Conservation (phyloP, 176 grass and related monocot genomes). For the Typha latifolia region DNA sequence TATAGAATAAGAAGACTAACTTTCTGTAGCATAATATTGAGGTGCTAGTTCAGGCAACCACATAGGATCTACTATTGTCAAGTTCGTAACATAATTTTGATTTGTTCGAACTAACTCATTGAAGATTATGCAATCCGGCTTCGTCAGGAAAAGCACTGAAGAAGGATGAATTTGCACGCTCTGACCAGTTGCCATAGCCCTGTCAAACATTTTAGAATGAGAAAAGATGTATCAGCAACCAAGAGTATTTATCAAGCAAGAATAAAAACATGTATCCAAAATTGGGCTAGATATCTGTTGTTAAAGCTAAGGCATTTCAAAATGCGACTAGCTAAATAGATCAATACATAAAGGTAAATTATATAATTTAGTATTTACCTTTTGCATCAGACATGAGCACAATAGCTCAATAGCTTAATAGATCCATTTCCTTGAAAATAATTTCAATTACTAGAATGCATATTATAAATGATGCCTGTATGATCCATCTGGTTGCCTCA, state of each 20-base stretch:
- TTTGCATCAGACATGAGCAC: too few species aligned
- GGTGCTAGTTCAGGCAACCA: constrained; percentile 85
- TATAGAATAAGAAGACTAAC: constrained; percentile 17
- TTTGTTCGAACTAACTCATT: constrained; percentile 67
- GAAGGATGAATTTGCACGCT: constrained; percentile 84
- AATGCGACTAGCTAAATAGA: too few species aligned
- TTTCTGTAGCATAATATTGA: constrained; percentile 59
- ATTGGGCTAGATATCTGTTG: too few species aligned
- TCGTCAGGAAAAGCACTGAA: constrained; percentile 61
- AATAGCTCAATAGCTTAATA: too few species aligned
- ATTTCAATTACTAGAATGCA: not conserved
- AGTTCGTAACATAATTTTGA: constrained; percentile 64
- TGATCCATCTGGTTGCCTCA: constrained; percentile 71
- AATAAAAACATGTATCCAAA: too few species aligned
- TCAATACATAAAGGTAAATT: too few species aligned
- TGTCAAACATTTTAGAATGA: constrained; percentile 13
- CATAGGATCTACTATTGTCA: constrained; percentile 68
- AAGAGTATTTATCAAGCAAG: too few species aligned
- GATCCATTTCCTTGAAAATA: not conserved
- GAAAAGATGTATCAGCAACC: not conserved
- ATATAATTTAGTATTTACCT: too few species aligned
- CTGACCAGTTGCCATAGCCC: constrained; percentile 60
- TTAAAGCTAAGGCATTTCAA: too few species aligned
- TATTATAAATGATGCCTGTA: constrained; percentile 46
- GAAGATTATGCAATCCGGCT: constrained; percentile 70